Percentiles rank a stretch among this genome's conserved stretches.
These are phyloP conservation scores for Eucommia ulmoides DNA, from an alignment of 257 asterid genomes.

Conservation along the genomic window DNA sequence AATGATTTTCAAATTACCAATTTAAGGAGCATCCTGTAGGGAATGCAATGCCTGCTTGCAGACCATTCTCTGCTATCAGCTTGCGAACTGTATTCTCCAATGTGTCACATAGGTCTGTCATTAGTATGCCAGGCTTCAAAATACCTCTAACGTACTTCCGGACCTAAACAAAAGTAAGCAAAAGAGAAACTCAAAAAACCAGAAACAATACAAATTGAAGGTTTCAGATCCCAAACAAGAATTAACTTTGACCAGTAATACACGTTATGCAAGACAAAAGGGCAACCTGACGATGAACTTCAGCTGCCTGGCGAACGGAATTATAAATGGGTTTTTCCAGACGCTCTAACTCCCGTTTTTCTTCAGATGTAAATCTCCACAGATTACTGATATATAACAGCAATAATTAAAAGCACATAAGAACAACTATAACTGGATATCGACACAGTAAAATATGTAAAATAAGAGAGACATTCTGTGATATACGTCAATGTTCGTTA, in stretches of 20 bases:
- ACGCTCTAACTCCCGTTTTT: conserved; percentile 92
- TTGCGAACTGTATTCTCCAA: conserved; percentile 89
- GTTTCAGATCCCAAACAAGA: not conserved
- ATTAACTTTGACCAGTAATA: not conserved
- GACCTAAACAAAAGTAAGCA: conserved; percentile 30
- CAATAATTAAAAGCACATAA: too few species aligned
- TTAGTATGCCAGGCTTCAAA: conserved; percentile 90
- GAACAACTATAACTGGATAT: too few species aligned
- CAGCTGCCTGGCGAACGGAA: conserved; percentile 95
- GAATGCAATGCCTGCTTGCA: conserved; percentile 98
- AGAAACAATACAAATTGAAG: too few species aligned
- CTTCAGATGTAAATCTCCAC: conserved; percentile 97
- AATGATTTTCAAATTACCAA: too few species aligned
- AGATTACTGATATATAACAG: conserved; percentile 44
- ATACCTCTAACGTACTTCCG: conserved; percentile 66
- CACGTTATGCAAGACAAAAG: not conserved
- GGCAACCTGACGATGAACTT: conserved; percentile 96
- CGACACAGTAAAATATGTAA: too few species aligned
- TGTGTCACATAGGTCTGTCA: conserved; percentile 94
- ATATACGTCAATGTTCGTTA: too few species aligned
- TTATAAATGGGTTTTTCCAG: conserved; percentile 78
- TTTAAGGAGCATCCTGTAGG: conserved; percentile 98
- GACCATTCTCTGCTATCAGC: conserved; percentile 88
- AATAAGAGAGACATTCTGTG: too few species aligned
- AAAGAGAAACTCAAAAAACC: too few species aligned